Evolutionary conservation across 192 early-diverging fungal genomes (phyloP).

Genomic region (Coemansia sp.): DNA sequence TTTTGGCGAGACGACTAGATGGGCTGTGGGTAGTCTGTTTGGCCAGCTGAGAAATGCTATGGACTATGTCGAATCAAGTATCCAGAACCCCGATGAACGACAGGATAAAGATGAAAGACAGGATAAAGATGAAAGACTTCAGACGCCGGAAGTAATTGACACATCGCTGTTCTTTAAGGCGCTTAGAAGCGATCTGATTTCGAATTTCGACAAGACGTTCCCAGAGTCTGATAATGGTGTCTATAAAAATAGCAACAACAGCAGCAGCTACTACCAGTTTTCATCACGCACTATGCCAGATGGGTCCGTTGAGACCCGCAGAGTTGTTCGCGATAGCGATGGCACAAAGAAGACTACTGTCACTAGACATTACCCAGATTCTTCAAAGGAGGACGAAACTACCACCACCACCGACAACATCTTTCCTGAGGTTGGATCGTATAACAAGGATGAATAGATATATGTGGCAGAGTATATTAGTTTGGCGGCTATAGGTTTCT

Average conservation of each 20-base stretch:
- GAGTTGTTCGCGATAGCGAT: constrained; percentile 28
- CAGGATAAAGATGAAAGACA: neutral
- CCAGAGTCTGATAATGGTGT: constrained; percentile 25
- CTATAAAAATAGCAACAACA: neutral
- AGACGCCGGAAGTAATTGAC: neutral
- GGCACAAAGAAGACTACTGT: constrained; percentile 36
- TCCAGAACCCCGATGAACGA: constrained; percentile 15
- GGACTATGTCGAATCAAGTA: constrained; percentile 35
- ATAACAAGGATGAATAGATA: neutral
- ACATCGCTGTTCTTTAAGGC: constrained; percentile 21
- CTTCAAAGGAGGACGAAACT: constrained; percentile 13
- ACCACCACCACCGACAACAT: neutral
- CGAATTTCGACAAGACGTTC: constrained; percentile 34
- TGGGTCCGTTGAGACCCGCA: constrained; percentile 49
- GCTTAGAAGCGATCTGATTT: constrained; percentile 23
- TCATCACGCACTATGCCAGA: constrained; percentile 49
- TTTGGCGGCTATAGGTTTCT: too few species aligned
- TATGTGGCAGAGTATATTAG: too few species aligned
- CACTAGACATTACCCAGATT: constrained; percentile 19
- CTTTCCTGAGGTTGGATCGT: neutral
- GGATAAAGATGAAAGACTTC: neutral
- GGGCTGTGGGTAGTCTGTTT: constrained; percentile 45
- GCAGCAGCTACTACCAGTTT: constrained; percentile 33
- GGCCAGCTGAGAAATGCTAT: constrained; percentile 40
- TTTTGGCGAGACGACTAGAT: constrained; percentile 43